These are phyloP conservation scores for Raffaelea deltoideospora DNA, from an alignment of 2,329 filamentous ascomycete genomes.

Conservation along the genomic window DNA sequence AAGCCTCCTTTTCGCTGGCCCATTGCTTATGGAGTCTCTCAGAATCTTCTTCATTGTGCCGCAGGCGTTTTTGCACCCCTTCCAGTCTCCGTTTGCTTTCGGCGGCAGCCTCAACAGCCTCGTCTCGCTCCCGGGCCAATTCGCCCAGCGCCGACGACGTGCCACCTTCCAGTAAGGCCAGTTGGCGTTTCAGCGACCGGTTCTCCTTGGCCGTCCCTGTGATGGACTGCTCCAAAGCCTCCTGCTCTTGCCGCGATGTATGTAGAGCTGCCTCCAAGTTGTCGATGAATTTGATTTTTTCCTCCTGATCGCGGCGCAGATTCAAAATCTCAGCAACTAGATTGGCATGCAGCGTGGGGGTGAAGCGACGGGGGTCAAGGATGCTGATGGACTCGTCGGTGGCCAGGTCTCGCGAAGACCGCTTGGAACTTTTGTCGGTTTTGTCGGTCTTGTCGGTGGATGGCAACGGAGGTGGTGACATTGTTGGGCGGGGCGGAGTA, in stretches of 20 bases:
- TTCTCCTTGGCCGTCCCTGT: conserved; percentile 57
- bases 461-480: conserved; percentile 40
- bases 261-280: conserved; percentile 65
- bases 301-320: conserved; percentile 77
- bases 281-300: conserved; percentile 76
- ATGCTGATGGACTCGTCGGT: conserved; percentile 57
- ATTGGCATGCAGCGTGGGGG: conserved; percentile 85
- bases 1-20: conserved; percentile 69
- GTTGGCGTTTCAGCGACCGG: conserved; percentile 67
- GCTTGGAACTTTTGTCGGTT: conserved; percentile 28
- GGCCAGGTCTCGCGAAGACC: conserved; percentile 41
- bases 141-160: conserved; percentile 75
- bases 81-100: conserved; percentile 72
- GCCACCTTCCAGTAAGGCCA: conserved; percentile 75
- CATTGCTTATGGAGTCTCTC: conserved; percentile 65
- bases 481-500: conserved; percentile 45
- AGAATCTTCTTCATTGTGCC: conserved; percentile 69
- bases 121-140: conserved; percentile 71
- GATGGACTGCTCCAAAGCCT: conserved; percentile 48
- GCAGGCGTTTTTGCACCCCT: conserved; percentile 57
- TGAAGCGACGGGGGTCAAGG: conserved; percentile 82
- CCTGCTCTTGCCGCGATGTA: conserved; percentile 56
- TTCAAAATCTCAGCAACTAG: conserved; percentile 87
- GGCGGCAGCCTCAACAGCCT: conserved; percentile 54
- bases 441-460: conserved; percentile 26